Percentiles rank a stretch among this genome's conserved stretches.
These are phyloP conservation scores for Arthrobotrys musiformis DNA, from an alignment of 2,329 filamentous ascomycete genomes.

Conservation along the genomic window DNA sequence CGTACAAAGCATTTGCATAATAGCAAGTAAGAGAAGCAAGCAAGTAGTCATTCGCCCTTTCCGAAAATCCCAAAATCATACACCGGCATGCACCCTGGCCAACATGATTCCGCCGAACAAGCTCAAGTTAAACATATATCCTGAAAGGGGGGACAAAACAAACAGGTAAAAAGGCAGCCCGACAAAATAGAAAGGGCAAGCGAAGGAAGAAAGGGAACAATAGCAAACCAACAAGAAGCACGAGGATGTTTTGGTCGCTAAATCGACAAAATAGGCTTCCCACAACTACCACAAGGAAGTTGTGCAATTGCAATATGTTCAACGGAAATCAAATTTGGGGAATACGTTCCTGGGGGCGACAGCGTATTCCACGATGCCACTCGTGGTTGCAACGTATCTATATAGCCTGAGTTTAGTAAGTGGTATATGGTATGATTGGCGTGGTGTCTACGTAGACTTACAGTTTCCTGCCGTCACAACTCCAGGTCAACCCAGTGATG, in stretches of 20 bases:
- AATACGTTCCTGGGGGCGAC: conserved; percentile 55
- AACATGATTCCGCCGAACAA: conserved; percentile 7
- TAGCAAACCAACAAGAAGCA: background rate
- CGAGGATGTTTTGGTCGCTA: conserved; percentile 15
- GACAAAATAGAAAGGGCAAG: background rate
- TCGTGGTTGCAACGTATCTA: conserved; percentile 59
- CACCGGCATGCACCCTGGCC: conserved; percentile 4
- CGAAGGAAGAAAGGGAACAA: background rate
- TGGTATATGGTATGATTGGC: background rate
- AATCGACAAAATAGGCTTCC: conserved; percentile 6
- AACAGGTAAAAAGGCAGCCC: conserved; percentile 1
- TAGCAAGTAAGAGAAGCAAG: too few species aligned
- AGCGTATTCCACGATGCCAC: conserved; percentile 59
- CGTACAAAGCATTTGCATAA: conserved; percentile 13
- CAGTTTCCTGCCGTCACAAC: conserved; percentile 59
- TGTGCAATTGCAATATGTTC: background rate
- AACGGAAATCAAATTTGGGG: conserved; percentile 53
- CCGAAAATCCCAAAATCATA: conserved; percentile 18
- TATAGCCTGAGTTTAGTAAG: conserved; percentile 11
- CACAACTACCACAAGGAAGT: background rate
- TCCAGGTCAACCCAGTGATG: conserved; percentile 60
- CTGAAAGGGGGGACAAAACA: background rate
- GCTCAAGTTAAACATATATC: background rate
- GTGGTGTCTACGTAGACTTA: conserved; percentile 41
- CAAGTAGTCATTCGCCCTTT: conserved; percentile 27